phyloP scores from a whole-genome alignment of 768 basidiomycete species.

The Sistotremastrum niveocremeum region DNA sequence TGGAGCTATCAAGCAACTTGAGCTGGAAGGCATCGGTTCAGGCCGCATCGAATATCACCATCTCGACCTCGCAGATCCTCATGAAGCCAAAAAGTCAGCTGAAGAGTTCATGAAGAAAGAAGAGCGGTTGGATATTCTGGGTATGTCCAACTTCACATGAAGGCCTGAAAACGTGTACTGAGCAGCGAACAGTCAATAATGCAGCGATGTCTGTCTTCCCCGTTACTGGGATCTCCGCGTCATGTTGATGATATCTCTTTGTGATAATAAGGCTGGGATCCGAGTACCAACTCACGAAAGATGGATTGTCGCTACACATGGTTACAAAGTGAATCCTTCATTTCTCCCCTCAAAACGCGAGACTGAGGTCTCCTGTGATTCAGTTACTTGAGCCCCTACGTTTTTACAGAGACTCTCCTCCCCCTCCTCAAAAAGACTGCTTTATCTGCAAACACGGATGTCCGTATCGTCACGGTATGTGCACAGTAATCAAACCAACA shows the following conservation, averaged over 20 bases:
- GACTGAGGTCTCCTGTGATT: conserved; percentile 11
- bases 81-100: conserved; percentile 31
- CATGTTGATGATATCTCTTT: neutral
- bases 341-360: neutral
- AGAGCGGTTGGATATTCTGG: conserved; percentile 37
- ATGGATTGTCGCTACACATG: conserved; percentile 25
- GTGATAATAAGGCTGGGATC: too few species aligned
- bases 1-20: conserved; percentile 33
- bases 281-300: too few species aligned
- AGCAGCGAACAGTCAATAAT: conserved; percentile 34
- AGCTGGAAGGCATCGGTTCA: conserved; percentile 27
- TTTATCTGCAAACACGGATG: conserved; percentile 33
- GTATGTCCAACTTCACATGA: conserved; percentile 19
- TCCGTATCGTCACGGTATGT: conserved; percentile 45
- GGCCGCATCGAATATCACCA: conserved; percentile 36
- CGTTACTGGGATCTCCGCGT: neutral
- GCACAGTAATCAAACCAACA: neutral
- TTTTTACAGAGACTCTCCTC: conserved; percentile 39
- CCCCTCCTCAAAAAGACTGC: conserved; percentile 40
- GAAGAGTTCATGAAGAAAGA: conserved; percentile 37
- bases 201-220: conserved; percentile 29
- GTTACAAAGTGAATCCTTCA: conserved; percentile 29
- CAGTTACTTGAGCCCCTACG: conserved; percentile 40
- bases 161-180: too few species aligned
- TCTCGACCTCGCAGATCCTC: conserved; percentile 38